Conservation (phyloP, 192 early-diverging fungal genomes). For the Haplosporangium gracile region DNA sequence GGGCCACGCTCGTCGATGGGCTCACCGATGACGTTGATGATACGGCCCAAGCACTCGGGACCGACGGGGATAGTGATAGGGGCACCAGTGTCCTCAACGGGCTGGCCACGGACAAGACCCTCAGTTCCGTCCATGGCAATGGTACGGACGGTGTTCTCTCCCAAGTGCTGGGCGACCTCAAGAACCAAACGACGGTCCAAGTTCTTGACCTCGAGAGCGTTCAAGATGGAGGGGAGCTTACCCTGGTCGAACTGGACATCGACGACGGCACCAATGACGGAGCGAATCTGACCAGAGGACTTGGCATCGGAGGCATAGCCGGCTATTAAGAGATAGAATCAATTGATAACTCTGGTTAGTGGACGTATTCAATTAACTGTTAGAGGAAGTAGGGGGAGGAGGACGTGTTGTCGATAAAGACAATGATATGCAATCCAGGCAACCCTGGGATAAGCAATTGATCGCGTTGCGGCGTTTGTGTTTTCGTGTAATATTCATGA, state of each 20-base stretch:
- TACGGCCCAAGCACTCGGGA: constrained; percentile 95
- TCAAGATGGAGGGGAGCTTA: constrained; percentile 92
- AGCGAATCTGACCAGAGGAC: constrained; percentile 53
- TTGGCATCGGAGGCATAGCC: constrained; percentile 55
- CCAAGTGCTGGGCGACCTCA: constrained; percentile 45
- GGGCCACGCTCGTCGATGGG: constrained; percentile 98
- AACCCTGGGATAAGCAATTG: not conserved
- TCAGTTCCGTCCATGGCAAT: constrained; percentile 99
- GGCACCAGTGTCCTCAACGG: constrained; percentile 92
- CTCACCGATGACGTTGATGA: constrained; percentile 99
- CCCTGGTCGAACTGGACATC: constrained; percentile 96
- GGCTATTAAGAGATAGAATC: constrained; percentile 12
- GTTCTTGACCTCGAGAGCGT: constrained; percentile 93
- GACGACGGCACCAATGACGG: constrained; percentile 98
- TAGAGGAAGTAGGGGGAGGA: not conserved
- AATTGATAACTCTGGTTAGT: not conserved
- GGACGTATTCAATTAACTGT: not conserved
- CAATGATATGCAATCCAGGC: not conserved
- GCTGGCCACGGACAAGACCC: constrained; percentile 95
- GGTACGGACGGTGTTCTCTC: constrained; percentile 98
- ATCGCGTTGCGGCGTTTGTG: not conserved
- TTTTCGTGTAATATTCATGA: not conserved
- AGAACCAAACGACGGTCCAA: constrained; percentile 81
- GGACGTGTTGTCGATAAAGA: not conserved
- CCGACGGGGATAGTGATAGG: constrained; percentile 95